A percentile compares a stretch with the other conserved stretches of the same genome.
Evolutionary conservation across 2,329 filamentous ascomycete genomes (phyloP).

Genomic region (Immersiporthe knoxdaviesiana): DNA sequence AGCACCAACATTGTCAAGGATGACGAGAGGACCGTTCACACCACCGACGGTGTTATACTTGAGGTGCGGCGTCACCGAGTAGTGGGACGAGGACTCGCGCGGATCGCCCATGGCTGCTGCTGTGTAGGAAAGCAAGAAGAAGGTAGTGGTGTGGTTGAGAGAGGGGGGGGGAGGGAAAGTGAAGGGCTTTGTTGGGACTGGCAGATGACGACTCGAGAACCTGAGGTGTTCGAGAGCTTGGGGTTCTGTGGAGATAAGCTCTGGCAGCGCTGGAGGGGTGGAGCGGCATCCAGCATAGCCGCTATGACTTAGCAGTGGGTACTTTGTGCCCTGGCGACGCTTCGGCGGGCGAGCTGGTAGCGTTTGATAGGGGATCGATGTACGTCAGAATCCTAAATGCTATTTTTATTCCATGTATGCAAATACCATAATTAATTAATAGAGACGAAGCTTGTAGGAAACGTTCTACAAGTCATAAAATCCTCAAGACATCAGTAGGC

Average conservation of each 20-base stretch:
- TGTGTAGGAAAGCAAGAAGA: constrained; percentile 3
- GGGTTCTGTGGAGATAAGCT: constrained; percentile 28
- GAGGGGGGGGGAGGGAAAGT: constrained; percentile 1
- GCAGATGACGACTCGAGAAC: constrained; percentile 25
- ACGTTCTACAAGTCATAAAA: neutral
- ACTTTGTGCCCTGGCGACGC: neutral
- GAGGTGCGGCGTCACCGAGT: constrained; percentile 65
- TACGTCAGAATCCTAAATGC: constrained; percentile 23
- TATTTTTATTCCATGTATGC: constrained; percentile 13
- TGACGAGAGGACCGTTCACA: constrained; percentile 96
- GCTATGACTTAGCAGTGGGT: constrained; percentile 7
- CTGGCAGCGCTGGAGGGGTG: constrained; percentile 15
- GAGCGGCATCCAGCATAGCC: constrained; percentile 9
- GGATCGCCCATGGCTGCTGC: constrained; percentile 55
- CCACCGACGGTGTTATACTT: constrained; percentile 98
- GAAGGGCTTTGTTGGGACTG: neutral
- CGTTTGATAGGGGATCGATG: neutral
- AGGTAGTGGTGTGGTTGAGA: constrained; percentile 8
- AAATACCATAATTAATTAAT: neutral
- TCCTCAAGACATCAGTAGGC: neutral
- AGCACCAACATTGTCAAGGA: constrained; percentile 85
- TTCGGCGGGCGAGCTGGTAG: neutral
- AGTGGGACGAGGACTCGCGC: constrained; percentile 60
- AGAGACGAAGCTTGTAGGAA: neutral
- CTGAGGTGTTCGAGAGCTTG: constrained; percentile 28